Base-by-base conservation (phyloP, 75 land plant genomes). In the Picea glauca region DNA sequence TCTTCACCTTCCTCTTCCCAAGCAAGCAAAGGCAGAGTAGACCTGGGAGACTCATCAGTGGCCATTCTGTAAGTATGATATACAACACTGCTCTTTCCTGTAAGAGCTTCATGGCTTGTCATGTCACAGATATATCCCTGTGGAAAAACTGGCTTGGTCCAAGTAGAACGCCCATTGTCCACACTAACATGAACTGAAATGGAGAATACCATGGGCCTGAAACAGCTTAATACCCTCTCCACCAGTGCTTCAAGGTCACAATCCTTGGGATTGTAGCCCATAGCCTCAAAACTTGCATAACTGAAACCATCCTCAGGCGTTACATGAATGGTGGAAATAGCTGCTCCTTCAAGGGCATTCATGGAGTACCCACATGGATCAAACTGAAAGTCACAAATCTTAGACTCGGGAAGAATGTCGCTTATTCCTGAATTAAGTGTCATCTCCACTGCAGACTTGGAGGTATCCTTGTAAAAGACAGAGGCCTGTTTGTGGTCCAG, bases 321-420 rank as follows among this genome's bases (percentile, higher is more conserved):
- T 9, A 93, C 90, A 83, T 93, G 96, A 31, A 93, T 84, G 2
- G 96, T 93, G 0, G 94, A 92, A 18, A 85, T 23, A 9, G 92
- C 96, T 60, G 64, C 74, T 1, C 81, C 87, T 76, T 90, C 86
- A 38, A 93, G 76, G n/a, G 87, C 64, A 76, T 93, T 93, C 96
- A 93, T 93, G 50, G 96, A 93, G 54, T 93, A 93, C 7, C 96
- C 96, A 77, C 96, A 93, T 3, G 96, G 96, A 23, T 93, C 96
- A 84, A 93, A 93, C 40, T 92, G 90, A 65, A 90, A 93, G 68
- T 92, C 96, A 74, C 95, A 92, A 5, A 93, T 93, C 4, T 85
- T 56, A 40, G 90, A 92, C 12, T 79, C 81, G 13, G 96, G 96
- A n/a, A 92, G 87, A 62, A 93, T 85, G 12, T 83, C 76, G 58